A percentile compares a stretch with the other conserved stretches of the same genome.
Evolutionary conservation across 2,329 filamentous ascomycete species (phyloP).

Genomic region (Colletotrichum falcatum): DNA sequence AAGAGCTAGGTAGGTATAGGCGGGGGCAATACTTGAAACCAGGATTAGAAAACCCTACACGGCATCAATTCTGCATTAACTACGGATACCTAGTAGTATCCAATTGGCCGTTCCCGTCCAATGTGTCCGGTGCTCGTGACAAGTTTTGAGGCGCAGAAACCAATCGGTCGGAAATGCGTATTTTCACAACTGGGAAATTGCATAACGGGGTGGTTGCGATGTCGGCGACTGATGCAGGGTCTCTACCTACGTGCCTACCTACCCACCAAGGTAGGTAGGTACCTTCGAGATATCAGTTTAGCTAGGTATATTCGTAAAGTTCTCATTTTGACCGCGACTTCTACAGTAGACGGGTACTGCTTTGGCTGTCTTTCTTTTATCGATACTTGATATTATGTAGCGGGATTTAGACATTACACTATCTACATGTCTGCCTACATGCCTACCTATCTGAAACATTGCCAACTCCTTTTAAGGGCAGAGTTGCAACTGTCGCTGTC

Average conservation of each 20-base stretch:
- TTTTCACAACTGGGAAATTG: not conserved
- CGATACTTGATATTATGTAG: slow-evolving; percentile 12
- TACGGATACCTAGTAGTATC: no score
- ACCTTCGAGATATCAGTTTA: no score
- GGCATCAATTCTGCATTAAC: not conserved
- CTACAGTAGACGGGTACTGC: no score
- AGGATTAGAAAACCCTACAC: not conserved
- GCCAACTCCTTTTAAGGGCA: not conserved
- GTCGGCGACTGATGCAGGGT: slow-evolving; percentile 23
- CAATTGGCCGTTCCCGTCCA: not conserved
- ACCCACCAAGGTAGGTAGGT: no score
- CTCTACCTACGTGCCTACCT: not conserved
- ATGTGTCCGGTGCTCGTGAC: not conserved
- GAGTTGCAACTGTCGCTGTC: not conserved
- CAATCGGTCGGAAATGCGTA: not conserved
- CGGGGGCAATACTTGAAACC: not conserved
- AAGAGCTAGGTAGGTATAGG: not conserved
- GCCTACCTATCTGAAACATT: not conserved
- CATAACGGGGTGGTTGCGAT: slow-evolving; percentile 22
- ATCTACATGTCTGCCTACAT: no score
- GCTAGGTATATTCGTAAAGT: not conserved
- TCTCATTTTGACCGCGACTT: slow-evolving; percentile 13
- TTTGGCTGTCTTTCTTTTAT: slow-evolving; percentile 1
- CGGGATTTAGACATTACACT: not conserved
- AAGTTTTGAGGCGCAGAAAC: not conserved